A percentile compares a stretch with the other conserved stretches of the same genome.
These are phyloP conservation scores for Polytrichum formosum DNA, from an alignment of 225 moss, liverwort and hornwort genomes.

Conservation along the genomic window DNA sequence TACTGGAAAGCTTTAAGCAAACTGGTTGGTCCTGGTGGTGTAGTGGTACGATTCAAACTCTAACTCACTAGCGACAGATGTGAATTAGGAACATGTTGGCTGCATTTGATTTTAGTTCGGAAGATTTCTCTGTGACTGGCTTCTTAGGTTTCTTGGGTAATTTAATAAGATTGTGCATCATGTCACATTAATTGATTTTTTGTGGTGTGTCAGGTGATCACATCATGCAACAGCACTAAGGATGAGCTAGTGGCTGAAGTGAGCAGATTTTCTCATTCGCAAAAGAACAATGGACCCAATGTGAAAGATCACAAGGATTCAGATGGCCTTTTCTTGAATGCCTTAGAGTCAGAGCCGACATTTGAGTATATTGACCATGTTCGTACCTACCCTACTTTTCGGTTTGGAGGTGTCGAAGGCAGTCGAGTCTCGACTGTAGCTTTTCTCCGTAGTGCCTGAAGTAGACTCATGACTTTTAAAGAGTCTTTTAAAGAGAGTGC, in stretches of 20 bases:
- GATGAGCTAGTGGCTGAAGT: conserved; percentile 93
- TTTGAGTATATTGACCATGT: conserved; percentile 84
- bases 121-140: no score
- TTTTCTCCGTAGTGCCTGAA: conserved; percentile 46
- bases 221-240: conserved; percentile 91
- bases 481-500: neutral
- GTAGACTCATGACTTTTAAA: no score
- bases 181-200: neutral
- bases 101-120: no score
- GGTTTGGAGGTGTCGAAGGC: conserved; percentile 83
- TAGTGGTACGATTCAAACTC: conserved; percentile 30
- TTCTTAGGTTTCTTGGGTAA: no score
- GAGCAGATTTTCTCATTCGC: conserved; percentile 40
- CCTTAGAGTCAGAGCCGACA: conserved; percentile 17
- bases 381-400: conserved; percentile 86
- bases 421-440: conserved; percentile 87
- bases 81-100: no score
- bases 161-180: no score
- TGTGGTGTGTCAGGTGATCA: conserved; percentile 53
- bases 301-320: conserved; percentile 51
- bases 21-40: conserved; percentile 49
- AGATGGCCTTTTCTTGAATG: conserved; percentile 29
- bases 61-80: no score
- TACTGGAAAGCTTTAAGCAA: conserved; percentile 59
- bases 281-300: conserved; percentile 39